phyloP scores from a whole-genome alignment of 164 flowering plant species.

The Vitis rotundifolia region DNA sequence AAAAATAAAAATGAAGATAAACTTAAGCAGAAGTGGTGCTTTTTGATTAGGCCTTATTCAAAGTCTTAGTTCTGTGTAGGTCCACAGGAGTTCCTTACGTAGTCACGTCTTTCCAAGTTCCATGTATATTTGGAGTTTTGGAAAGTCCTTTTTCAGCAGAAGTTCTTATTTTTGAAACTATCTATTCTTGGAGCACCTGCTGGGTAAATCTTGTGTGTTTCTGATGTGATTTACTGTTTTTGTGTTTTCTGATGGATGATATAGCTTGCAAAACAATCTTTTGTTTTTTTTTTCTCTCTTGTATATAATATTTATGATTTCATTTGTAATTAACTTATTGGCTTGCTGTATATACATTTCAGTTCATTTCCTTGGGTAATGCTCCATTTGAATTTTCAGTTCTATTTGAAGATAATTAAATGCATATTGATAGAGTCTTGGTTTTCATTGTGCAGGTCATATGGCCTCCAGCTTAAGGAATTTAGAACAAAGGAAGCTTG shows the following conservation, averaged over 20 bases:
- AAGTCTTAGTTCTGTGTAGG: too few species aligned
- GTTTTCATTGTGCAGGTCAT: conserved; percentile 23
- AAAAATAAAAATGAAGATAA: too few species aligned
- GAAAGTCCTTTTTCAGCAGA: too few species aligned
- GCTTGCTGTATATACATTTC: neutral
- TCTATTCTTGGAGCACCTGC: too few species aligned
- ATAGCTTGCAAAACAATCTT: neutral
- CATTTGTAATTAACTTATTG: neutral
- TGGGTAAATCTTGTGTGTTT: neutral
- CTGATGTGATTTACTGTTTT: neutral
- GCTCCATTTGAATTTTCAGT: neutral
- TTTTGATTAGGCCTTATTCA: too few species aligned
- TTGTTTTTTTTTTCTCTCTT: neutral
- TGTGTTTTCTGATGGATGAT: neutral
- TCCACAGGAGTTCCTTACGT: too few species aligned
- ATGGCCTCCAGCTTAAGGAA: conserved; percentile 34
- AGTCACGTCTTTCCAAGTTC: too few species aligned
- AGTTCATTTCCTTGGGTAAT: neutral
- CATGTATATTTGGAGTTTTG: too few species aligned
- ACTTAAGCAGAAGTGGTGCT: too few species aligned
- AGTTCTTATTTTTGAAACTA: too few species aligned
- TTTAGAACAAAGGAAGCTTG: conserved; percentile 10
- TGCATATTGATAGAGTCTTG: neutral
- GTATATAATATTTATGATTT: neutral
- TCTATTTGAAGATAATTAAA: neutral